A percentile compares a stretch with the other conserved stretches of the same genome.
Conservation (phyloP, 768 basidiomycete species). For the Suillus weaverae region DNA sequence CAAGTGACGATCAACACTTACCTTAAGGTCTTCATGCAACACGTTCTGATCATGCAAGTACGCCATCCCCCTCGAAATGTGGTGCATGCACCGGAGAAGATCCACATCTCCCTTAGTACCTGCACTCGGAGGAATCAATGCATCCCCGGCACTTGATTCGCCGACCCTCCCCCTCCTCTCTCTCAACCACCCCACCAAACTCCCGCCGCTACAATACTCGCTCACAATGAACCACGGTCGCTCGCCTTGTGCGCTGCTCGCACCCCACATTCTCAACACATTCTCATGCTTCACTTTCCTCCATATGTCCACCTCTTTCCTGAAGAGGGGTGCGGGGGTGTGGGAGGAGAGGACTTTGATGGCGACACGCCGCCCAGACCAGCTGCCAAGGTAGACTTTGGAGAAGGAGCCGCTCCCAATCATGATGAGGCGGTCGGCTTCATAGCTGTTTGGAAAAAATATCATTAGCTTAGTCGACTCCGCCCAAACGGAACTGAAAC, state of each 20-base stretch:
- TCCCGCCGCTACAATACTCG: neutral
- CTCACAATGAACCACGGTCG: slow-evolving; percentile 8
- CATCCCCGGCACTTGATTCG: neutral
- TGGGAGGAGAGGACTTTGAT: slow-evolving; percentile 70
- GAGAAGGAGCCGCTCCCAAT: slow-evolving; percentile 78
- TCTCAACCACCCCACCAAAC: slow-evolving; percentile 47
- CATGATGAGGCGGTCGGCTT: slow-evolving; percentile 67
- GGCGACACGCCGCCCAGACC: slow-evolving; percentile 65
- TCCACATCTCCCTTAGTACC: neutral
- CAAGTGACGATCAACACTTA: slow-evolving; percentile 25
- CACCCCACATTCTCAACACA: slow-evolving; percentile 17
- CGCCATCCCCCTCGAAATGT: slow-evolving; percentile 16
- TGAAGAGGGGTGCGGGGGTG: slow-evolving; percentile 63
- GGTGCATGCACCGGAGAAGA: slow-evolving; percentile 11
- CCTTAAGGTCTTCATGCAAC: slow-evolving; percentile 79
- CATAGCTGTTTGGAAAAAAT: slow-evolving; percentile 47
- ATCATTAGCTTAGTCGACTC: slow-evolving; percentile 2
- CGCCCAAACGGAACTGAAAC: neutral
- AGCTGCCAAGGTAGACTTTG: slow-evolving; percentile 74
- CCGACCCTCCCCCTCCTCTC: slow-evolving; percentile 28
- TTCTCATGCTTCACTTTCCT: slow-evolving; percentile 13
- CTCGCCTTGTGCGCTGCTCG: slow-evolving; percentile 13
- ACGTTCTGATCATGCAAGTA: slow-evolving; percentile 19
- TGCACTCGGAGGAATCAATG: neutral
- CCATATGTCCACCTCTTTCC: slow-evolving; percentile 35